Evolutionary conservation across 108 stramenopile species (phyloP), one percentile per base, ranked within the genome.

Genomic region (Nannochloropsis salina): DNA sequence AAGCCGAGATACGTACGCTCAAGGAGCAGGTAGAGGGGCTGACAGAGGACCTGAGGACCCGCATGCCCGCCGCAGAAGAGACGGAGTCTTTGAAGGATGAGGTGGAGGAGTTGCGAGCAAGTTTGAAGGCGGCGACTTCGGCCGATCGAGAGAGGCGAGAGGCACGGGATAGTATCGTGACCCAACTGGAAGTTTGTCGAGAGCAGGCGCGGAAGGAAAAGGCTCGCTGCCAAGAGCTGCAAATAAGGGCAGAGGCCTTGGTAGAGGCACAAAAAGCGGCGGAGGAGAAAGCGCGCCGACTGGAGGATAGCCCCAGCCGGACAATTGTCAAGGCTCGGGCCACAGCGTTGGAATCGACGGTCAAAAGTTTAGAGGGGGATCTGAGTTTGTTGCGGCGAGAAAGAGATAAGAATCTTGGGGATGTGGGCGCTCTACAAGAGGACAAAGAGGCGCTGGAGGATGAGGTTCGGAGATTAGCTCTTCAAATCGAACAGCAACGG

Each of bases 361-460:
- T n/a, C 8, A n/a, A 74, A n/a, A 15, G 61, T 15, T 74, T 74
- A n/a, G 61, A 8, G 61, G 20, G n/a, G 6, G 61, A 74, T 1
- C 0, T 74, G 8, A 31, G 31, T 31, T 31, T 31, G 31, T 31
- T 31, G 31, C 31, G 31, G 31, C 31, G 31, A 31, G 31, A 31
- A 31, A 31, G 31, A 31, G 31, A 31, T 31, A 31, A 31, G 31
- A 31, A 31, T 31, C 31, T 31, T 31, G 8, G 61, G 20, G 61
- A 74, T 74, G 3, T 74, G 61, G 61, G 3, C 20, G 61, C 61
- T 15, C 31, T 31, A 31, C 31, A 31, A 31, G 31, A 31, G 31
- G 61, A 74, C n/a, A 74, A 74, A 74, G 61, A 15, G n/a, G 61
- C 61, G 4, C n/a, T 74, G 61, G 61, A 74, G 61, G 61, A 74